These are phyloP conservation scores for Nakazawaea ernobii DNA, from an alignment of 805 yeast genomes.

Conservation along the genomic window DNA sequence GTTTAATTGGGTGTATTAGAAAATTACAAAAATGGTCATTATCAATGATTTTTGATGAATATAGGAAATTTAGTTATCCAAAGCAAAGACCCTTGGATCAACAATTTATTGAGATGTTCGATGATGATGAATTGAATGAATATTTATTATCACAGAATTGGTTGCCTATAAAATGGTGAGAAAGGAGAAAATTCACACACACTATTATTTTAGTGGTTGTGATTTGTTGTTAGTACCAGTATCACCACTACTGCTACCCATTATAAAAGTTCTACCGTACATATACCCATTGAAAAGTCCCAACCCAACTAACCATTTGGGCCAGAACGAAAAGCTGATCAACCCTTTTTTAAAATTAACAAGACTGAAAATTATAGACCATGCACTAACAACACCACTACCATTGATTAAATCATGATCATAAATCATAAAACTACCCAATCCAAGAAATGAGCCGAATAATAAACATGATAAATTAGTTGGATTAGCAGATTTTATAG, in stretches of 20 bases:
- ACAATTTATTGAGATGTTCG: conserved; percentile 88
- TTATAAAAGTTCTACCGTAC: conserved; percentile 59
- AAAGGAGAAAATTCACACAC: no score
- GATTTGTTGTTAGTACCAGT: neutral
- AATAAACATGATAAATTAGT: conserved; percentile 37
- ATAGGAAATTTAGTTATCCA: conserved; percentile 90
- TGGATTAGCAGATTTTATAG: conserved; percentile 24
- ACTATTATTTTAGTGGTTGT: no score
- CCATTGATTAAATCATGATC: conserved; percentile 79
- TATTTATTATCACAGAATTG: conserved; percentile 48
- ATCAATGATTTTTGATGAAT: conserved; percentile 93
- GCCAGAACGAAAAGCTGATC: conserved; percentile 52
- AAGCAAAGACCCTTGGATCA: conserved; percentile 94
- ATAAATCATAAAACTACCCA: conserved; percentile 68
- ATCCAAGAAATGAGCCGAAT: conserved; percentile 56
- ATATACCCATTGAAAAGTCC: conserved; percentile 58
- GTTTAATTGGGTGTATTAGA: conserved; percentile 88
- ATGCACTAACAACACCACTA: conserved; percentile 73
- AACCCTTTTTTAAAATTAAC: conserved; percentile 63
- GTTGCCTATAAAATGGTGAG: conserved; percentile 66
- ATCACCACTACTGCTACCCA: no score
- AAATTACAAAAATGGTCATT: conserved; percentile 88
- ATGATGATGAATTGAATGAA: conserved; percentile 53
- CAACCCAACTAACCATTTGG: conserved; percentile 49
- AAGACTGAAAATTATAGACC: conserved; percentile 70